These are phyloP conservation scores for Stentor coeruleus DNA, from an alignment of 73 alveolate species.

Conservation along the genomic window DNA sequence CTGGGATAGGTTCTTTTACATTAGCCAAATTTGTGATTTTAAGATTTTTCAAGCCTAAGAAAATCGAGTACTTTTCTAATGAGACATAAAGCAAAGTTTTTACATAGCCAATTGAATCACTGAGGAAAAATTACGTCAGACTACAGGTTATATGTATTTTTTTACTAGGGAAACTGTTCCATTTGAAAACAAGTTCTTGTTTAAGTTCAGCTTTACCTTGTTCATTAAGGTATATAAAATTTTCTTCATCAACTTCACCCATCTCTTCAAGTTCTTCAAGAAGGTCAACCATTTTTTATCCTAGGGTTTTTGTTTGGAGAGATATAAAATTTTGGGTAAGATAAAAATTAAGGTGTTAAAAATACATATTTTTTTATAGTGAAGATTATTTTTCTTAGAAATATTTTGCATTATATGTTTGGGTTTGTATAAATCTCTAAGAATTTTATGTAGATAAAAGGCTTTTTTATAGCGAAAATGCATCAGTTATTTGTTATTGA, in stretches of 20 bases:
- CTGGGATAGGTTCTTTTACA: background rate
- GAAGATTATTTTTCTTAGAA: too few relatives aligned
- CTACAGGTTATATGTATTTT: background rate
- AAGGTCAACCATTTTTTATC: background rate
- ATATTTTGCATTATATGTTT: too few relatives aligned
- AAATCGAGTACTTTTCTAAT: background rate
- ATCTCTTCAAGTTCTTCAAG: background rate
- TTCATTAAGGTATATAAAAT: background rate
- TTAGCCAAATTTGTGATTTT: too few relatives aligned
- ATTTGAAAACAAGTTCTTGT: background rate
- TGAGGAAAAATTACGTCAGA: background rate
- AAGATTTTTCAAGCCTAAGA: background rate
- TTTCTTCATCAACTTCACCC: conserved; percentile 3
- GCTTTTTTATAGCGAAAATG: too few relatives aligned
- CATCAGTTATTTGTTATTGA: too few relatives aligned
- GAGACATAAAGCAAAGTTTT: background rate
- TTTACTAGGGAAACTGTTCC: background rate
- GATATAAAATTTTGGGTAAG: too few relatives aligned
- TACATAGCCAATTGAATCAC: background rate
- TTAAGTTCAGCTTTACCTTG: conserved; percentile 4
- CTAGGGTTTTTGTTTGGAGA: too few relatives aligned
- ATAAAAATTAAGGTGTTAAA: too few relatives aligned
- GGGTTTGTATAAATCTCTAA: too few relatives aligned
- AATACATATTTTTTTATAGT: too few relatives aligned
- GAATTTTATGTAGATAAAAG: too few relatives aligned